These are phyloP conservation scores for Tylopilus microsporus DNA, from an alignment of 1,284 basidiomycete species.

Conservation along the genomic window DNA sequence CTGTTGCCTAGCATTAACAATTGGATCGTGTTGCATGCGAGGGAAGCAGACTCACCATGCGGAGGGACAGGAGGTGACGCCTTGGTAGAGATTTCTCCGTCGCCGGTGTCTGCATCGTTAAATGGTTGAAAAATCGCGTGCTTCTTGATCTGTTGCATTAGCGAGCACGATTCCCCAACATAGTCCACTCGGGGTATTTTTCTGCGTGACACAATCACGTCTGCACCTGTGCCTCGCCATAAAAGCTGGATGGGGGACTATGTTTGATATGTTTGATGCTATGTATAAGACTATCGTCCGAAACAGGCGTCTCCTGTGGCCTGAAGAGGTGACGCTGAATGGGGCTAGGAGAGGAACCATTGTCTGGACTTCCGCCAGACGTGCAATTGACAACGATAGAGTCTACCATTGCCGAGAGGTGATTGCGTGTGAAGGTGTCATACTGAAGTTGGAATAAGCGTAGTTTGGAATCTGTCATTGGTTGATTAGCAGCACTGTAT, in stretches of 20 bases:
- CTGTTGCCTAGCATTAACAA: slow-evolving; percentile 10
- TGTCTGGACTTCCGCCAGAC: slow-evolving; percentile 45
- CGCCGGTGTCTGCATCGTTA: slow-evolving; percentile 31
- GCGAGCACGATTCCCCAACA: slow-evolving; percentile 62
- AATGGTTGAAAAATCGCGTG: slow-evolving; percentile 68
- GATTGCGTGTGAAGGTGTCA: slow-evolving; percentile 89
- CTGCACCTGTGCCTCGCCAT: slow-evolving; percentile 43
- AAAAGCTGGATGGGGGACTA: slow-evolving; percentile 55
- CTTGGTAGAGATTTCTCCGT: slow-evolving; percentile 12
- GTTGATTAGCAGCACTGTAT: slow-evolving; percentile 33
- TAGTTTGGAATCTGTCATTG: slow-evolving; percentile 66
- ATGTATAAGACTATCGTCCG: slow-evolving; percentile 48
- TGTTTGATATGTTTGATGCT: slow-evolving; percentile 74
- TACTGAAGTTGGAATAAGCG: slow-evolving; percentile 88
- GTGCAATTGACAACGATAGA: slow-evolving; percentile 78
- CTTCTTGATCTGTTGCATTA: slow-evolving; percentile 73
- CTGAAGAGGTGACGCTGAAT: slow-evolving; percentile 40
- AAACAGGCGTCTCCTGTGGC: slow-evolving; percentile 38
- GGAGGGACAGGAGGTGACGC: background rate
- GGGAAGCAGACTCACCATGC: slow-evolving; percentile 15
- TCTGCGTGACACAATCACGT: slow-evolving; percentile 47
- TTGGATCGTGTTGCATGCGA: background rate
- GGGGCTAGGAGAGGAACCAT: slow-evolving; percentile 43
- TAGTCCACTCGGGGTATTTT: slow-evolving; percentile 53
- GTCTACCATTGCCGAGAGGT: slow-evolving; percentile 86